Evolutionary conservation across 805 yeast genomes (phyloP), one percentile per base, ranked within the genome.

Genomic region (Metschnikowia peoriensis): DNA sequence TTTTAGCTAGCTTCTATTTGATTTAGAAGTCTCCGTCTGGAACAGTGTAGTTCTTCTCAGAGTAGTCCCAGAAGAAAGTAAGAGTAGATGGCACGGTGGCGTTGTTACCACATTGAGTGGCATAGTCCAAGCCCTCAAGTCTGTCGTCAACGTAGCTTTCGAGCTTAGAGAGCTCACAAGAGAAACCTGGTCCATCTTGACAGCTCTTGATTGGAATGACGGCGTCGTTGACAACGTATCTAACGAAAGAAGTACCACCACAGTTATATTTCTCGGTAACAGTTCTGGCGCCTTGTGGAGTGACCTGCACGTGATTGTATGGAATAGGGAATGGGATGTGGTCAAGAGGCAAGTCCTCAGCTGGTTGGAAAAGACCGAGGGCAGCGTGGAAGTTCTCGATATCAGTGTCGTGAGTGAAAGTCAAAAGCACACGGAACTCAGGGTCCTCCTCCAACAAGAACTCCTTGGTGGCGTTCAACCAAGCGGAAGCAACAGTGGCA

Each of bases 61-160:
- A 45, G 56, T 61, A 75, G 57, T 74, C 76, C 79, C 79, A 75
- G 60, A 68, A 72, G 58, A 74, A 74, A 1, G 74, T 65, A 41
- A 73, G 58, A 17, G 61, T 52, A 11, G 58, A 50, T 8, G 75
- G 71, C 1, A 40, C 56, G 32, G 50, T 42, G 14, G 50, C 52
- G 39, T 43, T 32, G 17, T 63, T 53, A 9, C 57, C 51, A 60
- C 78, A 74, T 39, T 59, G 64, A 32, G 63, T 60, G 27, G 51
- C 52, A 51, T 61, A 66, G 52, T 67, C 59, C 44, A 58, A 50
- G 35, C 61, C 65, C 2, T 52, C 61, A 45, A 72, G 53, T 57
- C 72, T 67, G 17, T 55, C 51, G 35, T 58, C 47, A 35, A 73
- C 59, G 50, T 65, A 66, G 6, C 61, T 56, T 50, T 68, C 66